Base-by-base conservation (phyloP, 2,329 filamentous ascomycete species). In the Fonsecaea monophora region DNA sequence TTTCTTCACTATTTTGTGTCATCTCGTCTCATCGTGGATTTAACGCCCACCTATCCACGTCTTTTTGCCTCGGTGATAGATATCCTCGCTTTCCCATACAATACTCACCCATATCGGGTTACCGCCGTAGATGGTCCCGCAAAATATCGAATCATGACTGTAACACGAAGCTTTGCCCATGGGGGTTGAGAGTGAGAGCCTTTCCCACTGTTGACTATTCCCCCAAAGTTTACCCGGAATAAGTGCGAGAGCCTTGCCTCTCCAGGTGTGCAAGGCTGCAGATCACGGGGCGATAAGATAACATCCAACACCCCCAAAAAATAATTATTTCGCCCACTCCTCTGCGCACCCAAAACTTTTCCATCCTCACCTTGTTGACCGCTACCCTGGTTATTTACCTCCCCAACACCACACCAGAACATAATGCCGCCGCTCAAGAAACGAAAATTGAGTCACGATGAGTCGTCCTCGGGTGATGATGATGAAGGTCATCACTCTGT, bases 341-440 rank as follows among this genome's bases (percentile, higher is more conserved):
- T 9, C 37, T 38, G 37, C 37, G 37, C 37, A 7, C 13, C 37
- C 9, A 8, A 38, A 50, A 50, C 45, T 50, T 50, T 50, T 25
- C 45, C 18, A 25, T 50, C 25, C 45, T 21, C 12, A 7, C 4
- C 40, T 21, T 5, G n/a, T 45, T 45, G 15, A 18, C 40, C n/a
- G 40, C n/a, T 6, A 18, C 18, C 40, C 25, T 25, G 25, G 10
- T 57, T 35, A 7, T 32, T 15, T 35, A 34, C 18, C n/a, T 9
- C 60, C 37, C 25, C 25, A 2, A 25, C 3, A 25, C 25, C 25
- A 25, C 25, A 15, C 9, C 18, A 25, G 45, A 50, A 50, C 25
- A 38, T 30, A 18, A 82, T 82, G 80, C 73, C 77, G 18, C 69
- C 73, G 1, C 63, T 77, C 6, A 81, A 81, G 72, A 81, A 79